A percentile compares a stretch with the other conserved stretches of the same genome.
Evolutionary conservation across 768 basidiomycete genomes (phyloP).

Genomic region (Mycena polygramma): DNA sequence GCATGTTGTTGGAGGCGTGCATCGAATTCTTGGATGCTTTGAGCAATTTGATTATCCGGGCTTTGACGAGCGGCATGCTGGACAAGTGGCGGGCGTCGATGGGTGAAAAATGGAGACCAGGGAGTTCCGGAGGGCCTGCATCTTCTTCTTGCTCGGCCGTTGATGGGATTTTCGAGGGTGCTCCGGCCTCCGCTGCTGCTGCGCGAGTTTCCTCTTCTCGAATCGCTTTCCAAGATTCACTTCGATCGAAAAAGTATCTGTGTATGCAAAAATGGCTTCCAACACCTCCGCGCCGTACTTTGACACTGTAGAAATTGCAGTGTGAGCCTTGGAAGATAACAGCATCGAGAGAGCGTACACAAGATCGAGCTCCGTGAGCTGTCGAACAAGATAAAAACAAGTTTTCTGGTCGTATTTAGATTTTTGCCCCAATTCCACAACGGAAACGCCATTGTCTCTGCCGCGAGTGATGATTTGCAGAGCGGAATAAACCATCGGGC

Average conservation of each 20-base stretch:
- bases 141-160: slow-evolving; percentile 54
- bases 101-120: slow-evolving; percentile 69
- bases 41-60: slow-evolving; percentile 78
- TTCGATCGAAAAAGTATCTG: slow-evolving; percentile 85
- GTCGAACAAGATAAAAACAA: slow-evolving; percentile 87
- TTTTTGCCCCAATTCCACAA: slow-evolving; percentile 80
- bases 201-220: slow-evolving; percentile 75
- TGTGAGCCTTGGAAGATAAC: background rate
- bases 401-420: slow-evolving; percentile 92
- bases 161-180: slow-evolving; percentile 19
- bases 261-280: slow-evolving; percentile 86
- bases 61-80: slow-evolving; percentile 78
- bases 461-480: slow-evolving; percentile 89
- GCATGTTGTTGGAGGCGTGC: slow-evolving; percentile 80
- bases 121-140: slow-evolving; percentile 39
- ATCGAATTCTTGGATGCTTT: slow-evolving; percentile 77
- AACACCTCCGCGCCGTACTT: slow-evolving; percentile 82
- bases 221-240: slow-evolving; percentile 81
- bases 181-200: slow-evolving; percentile 44
- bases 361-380: slow-evolving; percentile 78
- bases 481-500: slow-evolving; percentile 86
- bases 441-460: slow-evolving; percentile 81
- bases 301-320: slow-evolving; percentile 60
- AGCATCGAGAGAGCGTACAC: slow-evolving; percentile 62
- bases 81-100: slow-evolving; percentile 85